Percentiles rank a stretch among this genome's conserved stretches.
Conservation (phyloP, 495 filamentous ascomycete genomes). For the Neurospora discreta region DNA sequence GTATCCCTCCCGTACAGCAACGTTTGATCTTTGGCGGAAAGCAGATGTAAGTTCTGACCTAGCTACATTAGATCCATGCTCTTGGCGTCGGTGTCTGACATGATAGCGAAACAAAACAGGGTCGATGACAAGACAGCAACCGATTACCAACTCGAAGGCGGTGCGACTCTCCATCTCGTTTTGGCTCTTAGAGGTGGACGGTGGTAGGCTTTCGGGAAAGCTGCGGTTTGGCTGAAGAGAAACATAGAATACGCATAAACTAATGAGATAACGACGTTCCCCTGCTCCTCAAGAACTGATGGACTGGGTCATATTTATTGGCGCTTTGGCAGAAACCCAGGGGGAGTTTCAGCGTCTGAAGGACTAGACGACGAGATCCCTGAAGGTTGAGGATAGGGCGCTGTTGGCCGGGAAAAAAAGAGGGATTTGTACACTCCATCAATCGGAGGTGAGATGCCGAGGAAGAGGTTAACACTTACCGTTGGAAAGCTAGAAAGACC, state of each 20-base stretch:
- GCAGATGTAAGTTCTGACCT: conserved; percentile 64
- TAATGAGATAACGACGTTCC: not conserved
- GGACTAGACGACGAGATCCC: not conserved
- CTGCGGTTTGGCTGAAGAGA: not conserved
- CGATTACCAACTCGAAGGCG: conserved; percentile 84
- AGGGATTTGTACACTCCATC: not conserved
- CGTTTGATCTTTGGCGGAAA: conserved; percentile 93
- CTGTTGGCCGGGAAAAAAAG: not conserved
- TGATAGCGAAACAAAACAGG: conserved; percentile 38
- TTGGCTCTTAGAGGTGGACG: conserved; percentile 78
- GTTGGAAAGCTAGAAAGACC: not conserved
- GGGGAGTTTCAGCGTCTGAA: not conserved
- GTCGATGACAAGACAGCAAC: conserved; percentile 77
- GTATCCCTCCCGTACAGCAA: conserved; percentile 95
- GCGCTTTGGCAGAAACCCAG: not conserved
- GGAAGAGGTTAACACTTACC: not conserved
- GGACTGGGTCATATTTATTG: not conserved
- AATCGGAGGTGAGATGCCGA: not conserved
- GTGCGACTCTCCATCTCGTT: conserved; percentile 89
- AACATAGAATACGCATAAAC: not conserved
- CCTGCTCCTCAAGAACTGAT: not conserved
- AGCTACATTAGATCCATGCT: not conserved
- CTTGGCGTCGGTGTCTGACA: not conserved
- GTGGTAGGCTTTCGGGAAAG: not conserved
- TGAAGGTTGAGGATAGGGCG: not conserved